Evolutionary conservation across 495 filamentous ascomycete genomes (phyloP).

Genomic region (Saxophila tyrrhenica): DNA sequence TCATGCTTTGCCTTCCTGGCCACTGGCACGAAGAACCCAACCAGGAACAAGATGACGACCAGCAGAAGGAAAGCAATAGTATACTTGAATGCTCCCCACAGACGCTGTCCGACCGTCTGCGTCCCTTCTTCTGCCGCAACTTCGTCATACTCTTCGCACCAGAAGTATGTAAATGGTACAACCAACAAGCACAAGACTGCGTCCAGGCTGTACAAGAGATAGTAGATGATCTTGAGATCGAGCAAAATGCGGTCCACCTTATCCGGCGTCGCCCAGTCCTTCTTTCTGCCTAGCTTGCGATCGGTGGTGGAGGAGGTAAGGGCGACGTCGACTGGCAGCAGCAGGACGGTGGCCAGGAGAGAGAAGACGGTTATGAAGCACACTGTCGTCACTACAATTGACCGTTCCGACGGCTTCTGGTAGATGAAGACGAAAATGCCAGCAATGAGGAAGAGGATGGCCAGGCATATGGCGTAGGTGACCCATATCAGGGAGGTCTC

Average conservation of each 20-base stretch:
- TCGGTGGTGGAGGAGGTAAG: slow-evolving; percentile 80
- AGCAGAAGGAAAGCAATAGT: slow-evolving; percentile 74
- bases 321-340: slow-evolving; percentile 91
- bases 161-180: slow-evolving; percentile 95
- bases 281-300: slow-evolving; percentile 65
- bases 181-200: slow-evolving; percentile 82
- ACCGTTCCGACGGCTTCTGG: slow-evolving; percentile 78
- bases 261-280: slow-evolving; percentile 83
- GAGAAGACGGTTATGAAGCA: slow-evolving; percentile 75
- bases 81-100: slow-evolving; percentile 83
- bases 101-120: slow-evolving; percentile 53
- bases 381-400: slow-evolving; percentile 63
- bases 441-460: slow-evolving; percentile 55
- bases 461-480: slow-evolving; percentile 72
- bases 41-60: slow-evolving; percentile 69
- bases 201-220: slow-evolving; percentile 82
- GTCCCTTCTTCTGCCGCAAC: slow-evolving; percentile 64
- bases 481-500: slow-evolving; percentile 84
- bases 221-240: slow-evolving; percentile 82
- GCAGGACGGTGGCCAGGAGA: slow-evolving; percentile 80
- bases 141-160: slow-evolving; percentile 93
- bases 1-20: slow-evolving; percentile 39
- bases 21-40: slow-evolving; percentile 86
- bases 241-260: slow-evolving; percentile 62
- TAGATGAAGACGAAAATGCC: slow-evolving; percentile 76